A percentile compares a stretch with the other conserved stretches of the same genome.
Conservation (phyloP, 2,329 filamentous ascomycete species). For the Aureobasidium sp. region DNA sequence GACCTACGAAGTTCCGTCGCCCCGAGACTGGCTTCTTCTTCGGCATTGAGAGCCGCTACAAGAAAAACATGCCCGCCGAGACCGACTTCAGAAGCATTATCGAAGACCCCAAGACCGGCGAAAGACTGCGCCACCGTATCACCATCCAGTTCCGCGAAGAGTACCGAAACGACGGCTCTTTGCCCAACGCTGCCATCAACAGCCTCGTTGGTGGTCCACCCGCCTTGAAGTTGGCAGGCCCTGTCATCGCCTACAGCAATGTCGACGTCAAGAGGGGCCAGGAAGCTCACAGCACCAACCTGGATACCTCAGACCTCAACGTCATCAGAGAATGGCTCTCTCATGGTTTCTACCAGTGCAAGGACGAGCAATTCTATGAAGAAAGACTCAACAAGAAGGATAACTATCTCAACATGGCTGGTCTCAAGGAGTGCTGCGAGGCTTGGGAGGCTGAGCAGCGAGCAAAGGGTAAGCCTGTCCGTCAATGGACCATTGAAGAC, state of each 20-base stretch:
- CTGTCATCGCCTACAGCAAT: background rate
- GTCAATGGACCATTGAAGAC: background rate
- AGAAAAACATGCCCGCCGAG: too few relatives aligned
- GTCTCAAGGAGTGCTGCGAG: too few relatives aligned
- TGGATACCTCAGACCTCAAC: background rate
- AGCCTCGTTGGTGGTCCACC: too few relatives aligned
- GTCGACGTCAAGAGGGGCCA: too few relatives aligned
- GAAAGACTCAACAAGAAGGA: background rate
- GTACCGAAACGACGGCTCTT: background rate
- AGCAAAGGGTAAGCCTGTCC: too few relatives aligned
- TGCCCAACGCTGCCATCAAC: background rate
- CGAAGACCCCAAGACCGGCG: background rate
- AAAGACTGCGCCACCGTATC: background rate
- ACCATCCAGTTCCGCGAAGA: background rate
- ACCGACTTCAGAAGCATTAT: background rate
- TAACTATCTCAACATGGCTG: too few relatives aligned
- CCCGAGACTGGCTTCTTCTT: too few relatives aligned
- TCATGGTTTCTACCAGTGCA: background rate
- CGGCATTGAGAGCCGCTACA: too few relatives aligned
- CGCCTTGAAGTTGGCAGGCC: background rate
- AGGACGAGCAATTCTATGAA: background rate
- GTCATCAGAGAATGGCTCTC: background rate
- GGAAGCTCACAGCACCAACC: background rate
- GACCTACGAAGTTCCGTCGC: too few relatives aligned
- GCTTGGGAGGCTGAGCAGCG: too few relatives aligned